A percentile compares a stretch with the other conserved stretches of the same genome.
Evolutionary conservation across 257 asterid genomes (phyloP).

Genomic region (Solanum pennellii): DNA sequence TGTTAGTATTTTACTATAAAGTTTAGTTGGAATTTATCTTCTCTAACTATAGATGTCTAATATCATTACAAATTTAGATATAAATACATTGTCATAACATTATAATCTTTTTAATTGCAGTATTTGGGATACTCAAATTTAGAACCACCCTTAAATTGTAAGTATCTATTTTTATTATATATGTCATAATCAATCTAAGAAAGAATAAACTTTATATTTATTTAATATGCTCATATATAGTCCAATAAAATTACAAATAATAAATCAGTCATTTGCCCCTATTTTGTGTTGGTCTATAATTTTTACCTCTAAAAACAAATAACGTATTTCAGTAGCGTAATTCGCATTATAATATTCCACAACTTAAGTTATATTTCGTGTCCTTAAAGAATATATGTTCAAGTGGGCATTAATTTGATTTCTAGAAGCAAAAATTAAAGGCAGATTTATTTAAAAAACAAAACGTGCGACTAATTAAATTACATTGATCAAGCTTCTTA

Average conservation of each 20-base stretch:
- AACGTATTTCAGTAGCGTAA: no score
- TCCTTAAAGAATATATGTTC: background rate
- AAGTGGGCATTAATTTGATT: background rate
- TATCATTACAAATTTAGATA: no score
- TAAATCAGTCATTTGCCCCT: background rate
- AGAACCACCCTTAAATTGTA: constrained; percentile 17
- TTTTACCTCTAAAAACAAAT: background rate
- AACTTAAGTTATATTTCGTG: background rate
- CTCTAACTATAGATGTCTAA: no score
- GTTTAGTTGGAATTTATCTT: background rate
- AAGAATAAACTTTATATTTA: background rate
- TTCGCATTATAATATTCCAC: no score
- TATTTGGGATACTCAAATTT: constrained; percentile 23
- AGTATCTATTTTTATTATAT: background rate
- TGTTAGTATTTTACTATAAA: background rate
- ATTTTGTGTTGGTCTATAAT: no score
- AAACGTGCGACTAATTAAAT: background rate
- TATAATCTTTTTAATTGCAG: constrained; percentile 13
- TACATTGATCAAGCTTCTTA: background rate
- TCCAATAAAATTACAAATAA: background rate
- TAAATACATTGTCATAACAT: background rate
- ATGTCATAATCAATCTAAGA: background rate
- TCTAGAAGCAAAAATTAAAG: no score
- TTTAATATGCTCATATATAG: background rate
- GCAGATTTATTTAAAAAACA: fast-evolving